These are phyloP conservation scores for Pyricularia pennisetigena DNA, from an alignment of 2,329 filamentous ascomycete species.

Conservation along the genomic window DNA sequence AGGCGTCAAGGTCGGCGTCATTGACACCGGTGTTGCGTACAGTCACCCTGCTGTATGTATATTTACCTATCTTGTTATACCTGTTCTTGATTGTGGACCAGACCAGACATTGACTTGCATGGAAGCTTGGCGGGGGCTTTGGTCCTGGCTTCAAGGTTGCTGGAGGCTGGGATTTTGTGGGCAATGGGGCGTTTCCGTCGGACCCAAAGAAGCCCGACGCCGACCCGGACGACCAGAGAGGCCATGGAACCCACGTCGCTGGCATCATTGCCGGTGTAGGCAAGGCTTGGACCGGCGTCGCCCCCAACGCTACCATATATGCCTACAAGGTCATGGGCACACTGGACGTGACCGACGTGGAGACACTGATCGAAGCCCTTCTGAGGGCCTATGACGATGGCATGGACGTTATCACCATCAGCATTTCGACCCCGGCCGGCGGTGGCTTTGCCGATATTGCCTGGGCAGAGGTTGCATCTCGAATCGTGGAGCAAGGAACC, in stretches of 20 bases:
- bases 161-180: conserved; percentile 15
- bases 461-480: conserved; percentile 25
- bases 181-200: conserved; percentile 8
- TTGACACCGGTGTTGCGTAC: conserved; percentile 11
- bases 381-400: conserved; percentile 13
- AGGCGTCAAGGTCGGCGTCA: conserved; percentile 9
- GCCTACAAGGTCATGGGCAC: conserved; percentile 17
- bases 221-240: conserved; percentile 13
- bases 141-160: conserved; percentile 14
- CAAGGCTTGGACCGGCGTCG: background rate
- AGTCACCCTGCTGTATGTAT: conserved; percentile 9
- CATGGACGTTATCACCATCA: conserved; percentile 11
- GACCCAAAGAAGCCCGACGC: conserved; percentile 9
- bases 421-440: background rate
- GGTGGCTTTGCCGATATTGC: conserved; percentile 19
- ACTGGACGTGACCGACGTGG: conserved; percentile 8
- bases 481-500: conserved; percentile 28
- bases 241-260: conserved; percentile 17
- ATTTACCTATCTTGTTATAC: background rate
- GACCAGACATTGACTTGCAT: background rate
- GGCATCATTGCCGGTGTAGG: conserved; percentile 15
- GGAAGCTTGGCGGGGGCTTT: conserved; percentile 18
- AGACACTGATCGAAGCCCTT: conserved; percentile 13
- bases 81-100: background rate
- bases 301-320: conserved; percentile 10